Conservation (phyloP, 1,284 basidiomycete genomes). For the Earliella scabrosa region DNA sequence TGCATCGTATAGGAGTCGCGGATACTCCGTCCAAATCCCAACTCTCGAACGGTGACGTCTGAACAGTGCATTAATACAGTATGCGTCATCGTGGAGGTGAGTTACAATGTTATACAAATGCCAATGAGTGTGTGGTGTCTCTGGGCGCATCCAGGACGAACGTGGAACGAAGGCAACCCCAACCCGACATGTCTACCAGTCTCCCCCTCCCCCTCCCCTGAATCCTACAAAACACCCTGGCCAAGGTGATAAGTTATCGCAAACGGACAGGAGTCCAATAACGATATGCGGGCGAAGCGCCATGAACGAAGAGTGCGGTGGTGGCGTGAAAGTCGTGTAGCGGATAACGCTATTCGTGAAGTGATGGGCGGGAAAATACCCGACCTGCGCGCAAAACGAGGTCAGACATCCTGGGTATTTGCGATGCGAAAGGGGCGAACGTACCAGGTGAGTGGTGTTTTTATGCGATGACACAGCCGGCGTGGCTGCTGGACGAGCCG, state of each 20-base stretch:
- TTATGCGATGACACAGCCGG: constrained; percentile 20
- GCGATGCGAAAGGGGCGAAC: not conserved
- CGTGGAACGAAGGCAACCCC: constrained; percentile 8
- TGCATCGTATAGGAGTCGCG: too few relatives aligned
- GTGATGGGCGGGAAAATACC: not conserved
- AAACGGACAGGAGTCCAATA: constrained; percentile 9
- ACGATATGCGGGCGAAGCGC: constrained; percentile 16
- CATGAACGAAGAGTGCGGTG: constrained; percentile 14
- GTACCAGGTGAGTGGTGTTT: constrained; percentile 5
- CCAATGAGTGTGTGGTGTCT: constrained; percentile 15
- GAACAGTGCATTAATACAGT: not conserved
- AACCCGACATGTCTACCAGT: not conserved
- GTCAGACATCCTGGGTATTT: too few relatives aligned
- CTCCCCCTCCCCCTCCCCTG: not conserved
- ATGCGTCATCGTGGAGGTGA: constrained; percentile 4
- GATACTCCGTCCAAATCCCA: too few relatives aligned
- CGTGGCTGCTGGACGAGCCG: constrained; percentile 6
- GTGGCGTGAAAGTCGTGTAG: constrained; percentile 13
- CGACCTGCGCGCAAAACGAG: not conserved
- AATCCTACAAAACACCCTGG: not conserved
- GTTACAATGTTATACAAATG: constrained; percentile 9
- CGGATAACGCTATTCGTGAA: constrained; percentile 8
- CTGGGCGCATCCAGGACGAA: constrained; percentile 15
- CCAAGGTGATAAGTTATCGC: constrained; percentile 5
- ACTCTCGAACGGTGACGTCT: not conserved